Conservation (phyloP, 2,329 filamentous ascomycete species). For the Tolypocladium guangdongense region DNA sequence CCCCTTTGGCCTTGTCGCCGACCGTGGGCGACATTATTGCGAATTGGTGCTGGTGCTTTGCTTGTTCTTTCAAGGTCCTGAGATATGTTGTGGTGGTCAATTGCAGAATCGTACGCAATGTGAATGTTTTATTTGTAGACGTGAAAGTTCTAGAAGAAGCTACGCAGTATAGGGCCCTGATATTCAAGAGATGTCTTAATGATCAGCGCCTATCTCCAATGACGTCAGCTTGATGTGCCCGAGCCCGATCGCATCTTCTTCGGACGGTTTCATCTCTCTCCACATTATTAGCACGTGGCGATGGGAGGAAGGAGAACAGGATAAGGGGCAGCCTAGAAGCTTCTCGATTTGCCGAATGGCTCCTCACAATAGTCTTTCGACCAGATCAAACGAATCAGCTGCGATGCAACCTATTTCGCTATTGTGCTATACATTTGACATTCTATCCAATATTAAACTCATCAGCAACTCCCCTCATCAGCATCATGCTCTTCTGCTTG, state of each 20-base stretch:
- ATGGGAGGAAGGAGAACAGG: neutral
- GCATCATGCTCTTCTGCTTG: slow-evolving; percentile 54
- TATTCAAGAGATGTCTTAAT: neutral
- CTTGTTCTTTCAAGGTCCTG: neutral
- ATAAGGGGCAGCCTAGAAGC: neutral
- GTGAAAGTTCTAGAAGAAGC: neutral
- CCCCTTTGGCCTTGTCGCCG: slow-evolving; percentile 33
- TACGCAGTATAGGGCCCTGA: no score
- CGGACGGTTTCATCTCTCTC: neutral
- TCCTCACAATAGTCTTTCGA: neutral
- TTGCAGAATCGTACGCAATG: neutral
- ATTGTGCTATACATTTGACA: neutral
- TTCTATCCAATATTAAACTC: slow-evolving; percentile 58
- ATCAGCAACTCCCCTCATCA: slow-evolving; percentile 50
- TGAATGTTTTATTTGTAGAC: neutral
- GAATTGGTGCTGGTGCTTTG: neutral
- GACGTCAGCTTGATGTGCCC: neutral
- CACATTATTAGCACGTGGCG: neutral
- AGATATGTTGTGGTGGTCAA: neutral
- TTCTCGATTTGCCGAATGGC: neutral
- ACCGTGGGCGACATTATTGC: slow-evolving; percentile 7
- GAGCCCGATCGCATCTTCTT: neutral
- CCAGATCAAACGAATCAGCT: neutral
- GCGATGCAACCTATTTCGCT: neutral
- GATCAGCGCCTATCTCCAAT: neutral